Conservation (phyloP, 768 basidiomycete species). For the Termitomyces heimii region DNA sequence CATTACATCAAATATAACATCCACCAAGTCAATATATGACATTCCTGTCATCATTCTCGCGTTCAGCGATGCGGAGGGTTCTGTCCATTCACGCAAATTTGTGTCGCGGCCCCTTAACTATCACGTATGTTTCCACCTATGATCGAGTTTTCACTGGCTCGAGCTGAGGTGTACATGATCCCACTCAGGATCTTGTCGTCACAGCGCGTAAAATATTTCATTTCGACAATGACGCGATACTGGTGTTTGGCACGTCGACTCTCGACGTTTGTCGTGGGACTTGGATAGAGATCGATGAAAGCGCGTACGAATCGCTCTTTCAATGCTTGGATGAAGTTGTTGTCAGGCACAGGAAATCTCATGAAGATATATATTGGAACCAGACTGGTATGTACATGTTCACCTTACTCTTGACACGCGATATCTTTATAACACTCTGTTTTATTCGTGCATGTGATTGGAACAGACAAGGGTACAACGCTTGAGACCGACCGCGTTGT, state of each 20-base stretch:
- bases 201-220: constrained; percentile 14
- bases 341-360: constrained; percentile 5
- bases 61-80: constrained; percentile 8
- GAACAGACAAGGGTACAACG: neutral
- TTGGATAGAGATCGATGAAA: constrained; percentile 23
- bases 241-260: constrained; percentile 18
- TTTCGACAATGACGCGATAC: constrained; percentile 1
- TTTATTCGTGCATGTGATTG: neutral
- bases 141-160: neutral
- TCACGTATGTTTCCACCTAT: constrained; percentile 10
- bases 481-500: neutral
- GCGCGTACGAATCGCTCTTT: constrained; percentile 22
- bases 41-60: constrained; percentile 21
- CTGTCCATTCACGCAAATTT: constrained; percentile 14
- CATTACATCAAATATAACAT: constrained; percentile 15
- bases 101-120: constrained; percentile 20
- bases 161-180: neutral
- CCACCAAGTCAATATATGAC: constrained; percentile 13
- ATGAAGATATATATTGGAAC: neutral
- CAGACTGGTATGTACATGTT: neutral
- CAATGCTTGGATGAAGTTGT: constrained; percentile 22
- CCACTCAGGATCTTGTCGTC: constrained; percentile 17
- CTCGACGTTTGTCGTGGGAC: constrained; percentile 23
- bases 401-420: neutral
- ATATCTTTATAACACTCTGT: neutral